Evolutionary conservation across 345 rosid genomes (phyloP).

Genomic region (Chamaenerion angustifolium): DNA sequence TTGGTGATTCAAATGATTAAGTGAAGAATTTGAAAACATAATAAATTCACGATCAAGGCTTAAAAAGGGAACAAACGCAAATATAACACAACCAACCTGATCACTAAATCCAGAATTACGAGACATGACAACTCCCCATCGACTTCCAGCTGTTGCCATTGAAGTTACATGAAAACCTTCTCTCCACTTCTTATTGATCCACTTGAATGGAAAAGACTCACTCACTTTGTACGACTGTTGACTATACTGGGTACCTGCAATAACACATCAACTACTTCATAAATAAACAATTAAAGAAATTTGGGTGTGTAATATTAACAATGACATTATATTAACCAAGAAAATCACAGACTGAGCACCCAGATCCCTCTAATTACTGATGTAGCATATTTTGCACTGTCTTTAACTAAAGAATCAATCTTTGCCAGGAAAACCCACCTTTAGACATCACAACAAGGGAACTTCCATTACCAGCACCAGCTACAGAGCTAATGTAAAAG

Average conservation of each 20-base stretch:
- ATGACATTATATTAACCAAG: no score
- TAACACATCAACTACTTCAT: neutral
- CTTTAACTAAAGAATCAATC: no score
- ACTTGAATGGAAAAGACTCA: constrained; percentile 90
- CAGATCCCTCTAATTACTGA: no score
- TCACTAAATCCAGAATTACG: constrained; percentile 89
- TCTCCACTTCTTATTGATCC: constrained; percentile 99
- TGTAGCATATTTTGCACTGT: no score
- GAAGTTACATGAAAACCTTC: constrained; percentile 95
- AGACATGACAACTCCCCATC: constrained; percentile 99
- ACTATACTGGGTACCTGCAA: constrained; percentile 66
- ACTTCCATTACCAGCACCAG: constrained; percentile 85
- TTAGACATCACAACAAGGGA: constrained; percentile 97
- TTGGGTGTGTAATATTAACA: no score
- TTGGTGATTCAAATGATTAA: no score
- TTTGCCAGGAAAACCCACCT: constrained; percentile 27
- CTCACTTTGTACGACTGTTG: constrained; percentile 98
- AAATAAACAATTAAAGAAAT: constrained; percentile 1
- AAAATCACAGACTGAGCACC: no score
- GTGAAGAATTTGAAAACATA: no score
- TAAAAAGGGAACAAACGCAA: no score
- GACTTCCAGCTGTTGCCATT: constrained; percentile 92
- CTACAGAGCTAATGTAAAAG: constrained; percentile 82
- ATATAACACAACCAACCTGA: constrained; percentile 36
- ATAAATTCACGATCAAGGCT: no score